These are phyloP conservation scores for Neurospora sp. DNA, from an alignment of 495 filamentous ascomycete genomes.

Conservation along the genomic window DNA sequence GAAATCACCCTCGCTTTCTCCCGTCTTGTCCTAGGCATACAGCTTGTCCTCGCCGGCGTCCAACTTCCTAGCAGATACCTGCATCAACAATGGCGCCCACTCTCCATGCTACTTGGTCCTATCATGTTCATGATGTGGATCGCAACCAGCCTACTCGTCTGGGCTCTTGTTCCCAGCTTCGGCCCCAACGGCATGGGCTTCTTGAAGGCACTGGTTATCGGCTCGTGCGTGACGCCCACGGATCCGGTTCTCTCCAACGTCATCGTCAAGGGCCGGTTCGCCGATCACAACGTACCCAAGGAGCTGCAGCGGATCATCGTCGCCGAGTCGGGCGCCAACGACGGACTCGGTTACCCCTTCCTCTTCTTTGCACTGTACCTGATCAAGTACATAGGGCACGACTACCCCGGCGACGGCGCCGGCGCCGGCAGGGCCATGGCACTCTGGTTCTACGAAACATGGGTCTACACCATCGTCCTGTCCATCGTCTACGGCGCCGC, in stretches of 20 bases:
- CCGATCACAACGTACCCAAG: slow-evolving; percentile 79
- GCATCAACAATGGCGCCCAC: slow-evolving; percentile 65
- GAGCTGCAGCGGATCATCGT: slow-evolving; percentile 77
- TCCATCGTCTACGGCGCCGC: slow-evolving; percentile 67
- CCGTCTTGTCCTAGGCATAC: slow-evolving; percentile 81
- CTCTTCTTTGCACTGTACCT: slow-evolving; percentile 78
- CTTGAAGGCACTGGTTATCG: slow-evolving; percentile 69
- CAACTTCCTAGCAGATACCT: slow-evolving; percentile 88
- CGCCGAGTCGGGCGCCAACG: slow-evolving; percentile 85
- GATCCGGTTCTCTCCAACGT: slow-evolving; percentile 84
- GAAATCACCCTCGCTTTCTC: slow-evolving; percentile 67
- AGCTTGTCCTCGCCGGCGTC: slow-evolving; percentile 80
- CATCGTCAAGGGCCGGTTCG: slow-evolving; percentile 90
- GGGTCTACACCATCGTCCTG: slow-evolving; percentile 72
- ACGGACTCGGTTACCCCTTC: slow-evolving; percentile 90
- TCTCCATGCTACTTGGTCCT: slow-evolving; percentile 70
- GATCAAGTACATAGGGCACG: slow-evolving; percentile 61
- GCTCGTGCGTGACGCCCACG: slow-evolving; percentile 80
- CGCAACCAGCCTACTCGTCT: slow-evolving; percentile 66
- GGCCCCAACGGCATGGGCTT: slow-evolving; percentile 39
- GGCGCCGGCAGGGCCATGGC: slow-evolving; percentile 63
- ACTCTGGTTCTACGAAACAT: slow-evolving; percentile 81
- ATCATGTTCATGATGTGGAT: slow-evolving; percentile 89
- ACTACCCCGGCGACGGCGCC: slow-evolving; percentile 29
- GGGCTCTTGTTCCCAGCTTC: slow-evolving; percentile 59